Evolutionary conservation across 2,329 filamentous ascomycete genomes (phyloP).

Genomic region (Didymella exigua): DNA sequence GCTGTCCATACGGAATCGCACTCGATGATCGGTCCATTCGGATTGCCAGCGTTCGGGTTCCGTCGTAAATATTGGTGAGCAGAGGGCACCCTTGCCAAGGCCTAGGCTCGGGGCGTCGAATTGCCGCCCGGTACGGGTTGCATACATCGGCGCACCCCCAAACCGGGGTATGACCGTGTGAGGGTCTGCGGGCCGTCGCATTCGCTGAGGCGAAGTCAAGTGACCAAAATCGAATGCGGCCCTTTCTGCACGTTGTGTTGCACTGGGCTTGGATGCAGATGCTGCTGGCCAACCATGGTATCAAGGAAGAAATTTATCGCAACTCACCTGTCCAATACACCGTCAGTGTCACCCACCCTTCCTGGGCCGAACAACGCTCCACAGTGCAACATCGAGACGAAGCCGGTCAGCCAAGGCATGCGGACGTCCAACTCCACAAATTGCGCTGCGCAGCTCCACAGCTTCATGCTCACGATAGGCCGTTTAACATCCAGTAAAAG

Average conservation of each 20-base stretch:
- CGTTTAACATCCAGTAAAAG: constrained; percentile 51
- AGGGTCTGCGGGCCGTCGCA: constrained; percentile 46
- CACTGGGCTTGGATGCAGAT: constrained; percentile 30
- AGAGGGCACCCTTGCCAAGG: constrained; percentile 33
- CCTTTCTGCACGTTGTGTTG: constrained; percentile 43
- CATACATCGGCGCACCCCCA: constrained; percentile 40
- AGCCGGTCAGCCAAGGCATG: constrained; percentile 89
- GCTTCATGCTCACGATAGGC: constrained; percentile 75
- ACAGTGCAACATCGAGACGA: constrained; percentile 77
- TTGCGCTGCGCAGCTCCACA: constrained; percentile 76
- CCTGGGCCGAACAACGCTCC: constrained; percentile 75
- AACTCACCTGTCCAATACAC: constrained; percentile 88
- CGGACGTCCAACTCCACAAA: constrained; percentile 75
- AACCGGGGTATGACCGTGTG: constrained; percentile 42
- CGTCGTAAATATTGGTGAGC: constrained; percentile 22
- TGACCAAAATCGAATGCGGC: constrained; percentile 65
- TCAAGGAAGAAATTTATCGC: constrained; percentile 34
- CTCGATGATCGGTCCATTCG: constrained; percentile 19
- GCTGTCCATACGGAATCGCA: constrained; percentile 10
- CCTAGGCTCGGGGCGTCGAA: constrained; percentile 40
- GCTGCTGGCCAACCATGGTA: constrained; percentile 42
- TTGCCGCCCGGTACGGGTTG: constrained; percentile 47
- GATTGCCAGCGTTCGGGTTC: constrained; percentile 23
- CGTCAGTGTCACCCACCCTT: constrained; percentile 73
- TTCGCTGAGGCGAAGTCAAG: constrained; percentile 61